Evolutionary conservation across 2,329 filamentous ascomycete species (phyloP).

Genomic region (Xylaria arbuscula): DNA sequence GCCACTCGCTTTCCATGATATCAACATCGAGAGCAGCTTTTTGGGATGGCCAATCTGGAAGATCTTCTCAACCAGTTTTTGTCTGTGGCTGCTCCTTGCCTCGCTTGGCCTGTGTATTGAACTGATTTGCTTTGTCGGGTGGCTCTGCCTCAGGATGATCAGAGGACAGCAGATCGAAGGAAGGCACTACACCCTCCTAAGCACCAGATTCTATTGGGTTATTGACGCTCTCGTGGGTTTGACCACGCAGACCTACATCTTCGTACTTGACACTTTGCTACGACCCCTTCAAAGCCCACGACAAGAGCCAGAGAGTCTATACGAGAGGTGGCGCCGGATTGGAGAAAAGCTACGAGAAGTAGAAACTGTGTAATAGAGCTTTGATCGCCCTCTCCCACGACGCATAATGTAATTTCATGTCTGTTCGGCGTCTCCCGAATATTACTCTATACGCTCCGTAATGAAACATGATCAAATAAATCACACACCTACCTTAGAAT

Average conservation of each 20-base stretch:
- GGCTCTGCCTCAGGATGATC: constrained; percentile 20
- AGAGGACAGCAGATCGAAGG: constrained; percentile 18
- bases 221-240: constrained; percentile 3
- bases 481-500: constrained; percentile 1
- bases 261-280: constrained; percentile 17
- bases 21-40: constrained; percentile 14
- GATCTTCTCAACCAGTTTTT: constrained; percentile 2
- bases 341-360: constrained; percentile 11
- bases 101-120: constrained; percentile 22
- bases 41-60: constrained; percentile 27
- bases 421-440: constrained; percentile 4
- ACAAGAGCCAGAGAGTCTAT: constrained; percentile 10
- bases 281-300: constrained; percentile 9
- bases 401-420: constrained; percentile 5
- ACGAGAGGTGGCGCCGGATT: constrained; percentile 4
- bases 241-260: constrained; percentile 6
- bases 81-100: constrained; percentile 20
- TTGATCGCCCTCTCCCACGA: constrained; percentile 16
- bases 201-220: constrained; percentile 15
- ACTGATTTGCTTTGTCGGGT: constrained; percentile 23
- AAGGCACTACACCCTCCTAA: constrained; percentile 17
- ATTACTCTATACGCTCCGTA: background rate
- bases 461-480: background rate
- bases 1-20: constrained; percentile 14
- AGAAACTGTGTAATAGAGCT: constrained; percentile 21